Evolutionary conservation across 352 stramenopile genomes (phyloP).

Genomic region (Blastocystis sp.): DNA sequence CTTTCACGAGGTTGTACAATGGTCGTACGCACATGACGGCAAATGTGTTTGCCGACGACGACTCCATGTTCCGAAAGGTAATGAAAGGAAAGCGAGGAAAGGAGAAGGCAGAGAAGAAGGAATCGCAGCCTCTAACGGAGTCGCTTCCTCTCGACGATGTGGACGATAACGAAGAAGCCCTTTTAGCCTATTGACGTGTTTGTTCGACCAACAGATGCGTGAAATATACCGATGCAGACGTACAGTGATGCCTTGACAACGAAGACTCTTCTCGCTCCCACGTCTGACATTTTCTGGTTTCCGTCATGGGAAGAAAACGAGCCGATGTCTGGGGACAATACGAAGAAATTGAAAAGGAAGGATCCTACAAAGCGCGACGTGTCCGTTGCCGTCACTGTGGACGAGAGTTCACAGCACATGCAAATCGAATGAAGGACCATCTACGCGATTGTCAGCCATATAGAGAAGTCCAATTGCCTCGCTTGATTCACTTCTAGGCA

Average conservation of each 20-base stretch:
- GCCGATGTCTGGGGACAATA: slow-evolving; percentile 22
- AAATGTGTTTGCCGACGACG: slow-evolving; percentile 26
- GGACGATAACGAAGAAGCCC: neutral
- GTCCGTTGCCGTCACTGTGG: slow-evolving; percentile 47
- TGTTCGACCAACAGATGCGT: no score
- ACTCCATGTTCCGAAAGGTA: neutral
- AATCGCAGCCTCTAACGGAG: neutral
- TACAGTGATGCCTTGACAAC: neutral
- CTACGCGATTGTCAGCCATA: slow-evolving; percentile 12
- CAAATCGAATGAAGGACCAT: slow-evolving; percentile 51
- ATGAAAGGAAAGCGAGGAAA: neutral
- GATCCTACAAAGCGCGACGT: slow-evolving; percentile 4
- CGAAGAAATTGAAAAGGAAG: slow-evolving; percentile 15
- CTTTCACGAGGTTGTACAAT: slow-evolving; percentile 33
- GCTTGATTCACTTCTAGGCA: slow-evolving; percentile 8
- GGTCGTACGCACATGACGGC: neutral
- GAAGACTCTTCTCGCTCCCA: neutral
- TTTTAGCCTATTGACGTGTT: slow-evolving; percentile 6
- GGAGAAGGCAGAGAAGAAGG: neutral
- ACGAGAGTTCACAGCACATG: slow-evolving; percentile 35
- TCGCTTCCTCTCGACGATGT: neutral
- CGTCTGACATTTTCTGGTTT: neutral
- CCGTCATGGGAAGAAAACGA: slow-evolving; percentile 12
- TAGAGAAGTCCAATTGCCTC: neutral
- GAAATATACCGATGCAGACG: neutral